Percentiles rank a stretch among this genome's conserved stretches.
Conservation (phyloP, 768 basidiomycete species). For the Lyophyllum decastes region DNA sequence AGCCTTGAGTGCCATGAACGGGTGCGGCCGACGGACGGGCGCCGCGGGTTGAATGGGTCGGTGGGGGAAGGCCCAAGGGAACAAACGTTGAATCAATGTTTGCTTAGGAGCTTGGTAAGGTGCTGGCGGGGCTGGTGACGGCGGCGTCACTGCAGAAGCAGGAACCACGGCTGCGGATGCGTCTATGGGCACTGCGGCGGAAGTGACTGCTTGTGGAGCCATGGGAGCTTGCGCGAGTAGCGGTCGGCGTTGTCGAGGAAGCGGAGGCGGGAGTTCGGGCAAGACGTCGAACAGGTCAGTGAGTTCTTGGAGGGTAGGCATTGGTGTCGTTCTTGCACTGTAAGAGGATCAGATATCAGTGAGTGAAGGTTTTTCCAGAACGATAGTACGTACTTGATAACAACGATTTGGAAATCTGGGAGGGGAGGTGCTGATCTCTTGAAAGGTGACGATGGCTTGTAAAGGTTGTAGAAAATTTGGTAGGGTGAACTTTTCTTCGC, state of each 20-base stretch:
- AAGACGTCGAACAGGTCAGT: constrained; percentile 68
- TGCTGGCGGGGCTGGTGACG: background rate
- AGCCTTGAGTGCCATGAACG: constrained; percentile 78
- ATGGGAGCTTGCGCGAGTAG: constrained; percentile 14
- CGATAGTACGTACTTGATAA: constrained; percentile 68
- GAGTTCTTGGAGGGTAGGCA: constrained; percentile 83
- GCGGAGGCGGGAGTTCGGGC: constrained; percentile 68
- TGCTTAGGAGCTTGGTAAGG: constrained; percentile 1
- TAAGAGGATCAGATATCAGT: background rate
- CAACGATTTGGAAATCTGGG: constrained; percentile 86
- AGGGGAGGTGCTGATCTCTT: constrained; percentile 73
- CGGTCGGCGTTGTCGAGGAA: constrained; percentile 42
- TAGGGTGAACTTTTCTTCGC: constrained; percentile 54
- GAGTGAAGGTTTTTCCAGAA: background rate
- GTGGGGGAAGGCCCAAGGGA: constrained; percentile 25
- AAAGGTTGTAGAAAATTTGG: constrained; percentile 84
- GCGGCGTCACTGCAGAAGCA: background rate
- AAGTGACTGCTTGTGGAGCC: background rate
- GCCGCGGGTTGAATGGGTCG: constrained; percentile 12
- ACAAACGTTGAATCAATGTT: constrained; percentile 28
- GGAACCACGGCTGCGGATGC: background rate
- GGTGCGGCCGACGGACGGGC: constrained; percentile 52
- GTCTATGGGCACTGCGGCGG: background rate
- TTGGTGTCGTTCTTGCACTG: constrained; percentile 80
- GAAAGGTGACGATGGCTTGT: constrained; percentile 88